Conservation (phyloP, 345 rosid species). For the Camelina laxa region DNA sequence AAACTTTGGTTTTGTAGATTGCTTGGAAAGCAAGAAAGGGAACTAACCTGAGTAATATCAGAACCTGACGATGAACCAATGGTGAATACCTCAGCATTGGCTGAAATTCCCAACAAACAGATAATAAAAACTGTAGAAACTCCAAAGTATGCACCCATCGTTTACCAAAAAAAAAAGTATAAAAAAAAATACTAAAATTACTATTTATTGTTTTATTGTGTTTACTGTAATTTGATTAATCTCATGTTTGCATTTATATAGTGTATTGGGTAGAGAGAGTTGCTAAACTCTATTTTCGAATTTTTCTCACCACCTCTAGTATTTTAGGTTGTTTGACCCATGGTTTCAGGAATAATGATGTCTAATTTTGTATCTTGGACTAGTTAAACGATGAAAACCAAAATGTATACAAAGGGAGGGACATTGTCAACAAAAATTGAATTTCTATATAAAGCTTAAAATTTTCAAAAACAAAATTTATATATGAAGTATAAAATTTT, state of each 20-base stretch:
- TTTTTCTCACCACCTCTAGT: constrained; percentile 25
- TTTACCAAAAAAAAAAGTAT: not conserved
- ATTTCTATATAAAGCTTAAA: not conserved
- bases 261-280: not conserved
- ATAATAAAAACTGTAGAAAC: constrained; percentile 32
- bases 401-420: not conserved
- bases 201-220: constrained; percentile 23
- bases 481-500: not conserved
- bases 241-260: constrained; percentile 23
- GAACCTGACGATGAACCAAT: constrained; percentile 30
- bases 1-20: constrained; percentile 11
- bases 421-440: not conserved
- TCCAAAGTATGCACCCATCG: constrained; percentile 34
- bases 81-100: constrained; percentile 38
- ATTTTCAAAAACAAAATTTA: not conserved
- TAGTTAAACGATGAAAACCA: not conserved
- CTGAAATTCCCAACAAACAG: constrained; percentile 36
- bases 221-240: constrained; percentile 29
- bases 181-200: not conserved
- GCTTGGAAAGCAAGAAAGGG: constrained; percentile 26
- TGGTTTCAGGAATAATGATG: not conserved
- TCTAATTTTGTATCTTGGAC: constrained; percentile 19
- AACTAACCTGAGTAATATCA: constrained; percentile 40
- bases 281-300: not conserved
- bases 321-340: constrained; percentile 35